phyloP scores from a whole-genome alignment of 148 eudicot species.

The Rhododendron mucronatum region DNA sequence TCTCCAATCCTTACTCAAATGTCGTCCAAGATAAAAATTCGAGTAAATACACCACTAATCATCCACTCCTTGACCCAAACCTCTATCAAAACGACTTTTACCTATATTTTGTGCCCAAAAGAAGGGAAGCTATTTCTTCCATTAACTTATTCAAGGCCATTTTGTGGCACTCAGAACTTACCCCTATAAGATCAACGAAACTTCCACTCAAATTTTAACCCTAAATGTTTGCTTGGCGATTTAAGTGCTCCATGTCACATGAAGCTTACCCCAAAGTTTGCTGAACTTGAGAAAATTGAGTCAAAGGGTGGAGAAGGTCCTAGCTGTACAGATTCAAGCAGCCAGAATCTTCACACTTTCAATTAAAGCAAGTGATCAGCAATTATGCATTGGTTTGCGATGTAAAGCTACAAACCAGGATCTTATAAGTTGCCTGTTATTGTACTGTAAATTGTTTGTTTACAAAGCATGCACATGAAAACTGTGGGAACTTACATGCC shows the following conservation, averaged over 20 bases:
- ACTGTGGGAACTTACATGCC: slow-evolving; percentile 61
- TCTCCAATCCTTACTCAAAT: background rate
- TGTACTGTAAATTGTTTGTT: background rate
- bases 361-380: background rate
- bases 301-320: background rate
- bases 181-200: background rate
- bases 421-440: background rate
- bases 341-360: background rate
- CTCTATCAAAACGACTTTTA: background rate
- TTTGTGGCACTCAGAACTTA: background rate
- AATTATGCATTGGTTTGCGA: background rate
- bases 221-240: background rate
- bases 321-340: background rate
- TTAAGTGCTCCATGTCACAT: background rate
- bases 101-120: background rate
- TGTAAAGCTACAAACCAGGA: background rate
- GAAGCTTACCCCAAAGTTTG: background rate
- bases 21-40: background rate
- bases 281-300: background rate
- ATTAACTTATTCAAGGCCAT: background rate
- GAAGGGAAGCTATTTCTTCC: background rate
- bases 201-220: background rate
- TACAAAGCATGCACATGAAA: background rate
- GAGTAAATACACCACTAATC: background rate
- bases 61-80: background rate